phyloP scores from a whole-genome alignment of 306 rosid species.

The Prunus mume region DNA sequence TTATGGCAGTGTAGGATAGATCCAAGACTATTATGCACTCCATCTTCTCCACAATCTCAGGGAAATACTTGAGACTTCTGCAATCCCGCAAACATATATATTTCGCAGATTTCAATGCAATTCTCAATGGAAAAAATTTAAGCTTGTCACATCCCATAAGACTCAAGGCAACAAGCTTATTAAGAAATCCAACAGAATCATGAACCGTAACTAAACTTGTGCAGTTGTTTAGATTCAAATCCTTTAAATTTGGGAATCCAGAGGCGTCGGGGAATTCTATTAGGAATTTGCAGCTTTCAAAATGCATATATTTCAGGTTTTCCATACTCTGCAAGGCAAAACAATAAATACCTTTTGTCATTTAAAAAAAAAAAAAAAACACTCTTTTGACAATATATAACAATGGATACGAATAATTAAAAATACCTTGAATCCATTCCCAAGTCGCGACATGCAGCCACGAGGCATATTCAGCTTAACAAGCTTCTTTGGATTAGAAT shows the following conservation, averaged over 20 bases:
- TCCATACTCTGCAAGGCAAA: not conserved
- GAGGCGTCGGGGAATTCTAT: not conserved
- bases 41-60: not conserved
- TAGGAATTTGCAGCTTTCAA: not conserved
- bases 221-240: not conserved
- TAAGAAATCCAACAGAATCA: not conserved
- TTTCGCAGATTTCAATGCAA: not conserved
- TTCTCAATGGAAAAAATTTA: not conserved
- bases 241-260: not conserved
- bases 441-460: constrained; percentile 20
- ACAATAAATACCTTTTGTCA: not conserved
- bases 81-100: not conserved
- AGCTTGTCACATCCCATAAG: not conserved
- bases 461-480: constrained; percentile 27
- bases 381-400: not conserved
- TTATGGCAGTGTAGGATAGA: not conserved
- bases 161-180: not conserved
- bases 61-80: not conserved
- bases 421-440: constrained; percentile 23
- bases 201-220: not conserved
- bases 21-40: not conserved
- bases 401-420: not conserved
- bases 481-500: constrained; percentile 30
- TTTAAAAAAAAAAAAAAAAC: no score
- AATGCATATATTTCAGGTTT: not conserved